Evolutionary conservation across 2,329 filamentous ascomycete genomes (phyloP), one percentile per base, ranked within the genome.

Genomic region (Nannizziopsis barbatae): DNA sequence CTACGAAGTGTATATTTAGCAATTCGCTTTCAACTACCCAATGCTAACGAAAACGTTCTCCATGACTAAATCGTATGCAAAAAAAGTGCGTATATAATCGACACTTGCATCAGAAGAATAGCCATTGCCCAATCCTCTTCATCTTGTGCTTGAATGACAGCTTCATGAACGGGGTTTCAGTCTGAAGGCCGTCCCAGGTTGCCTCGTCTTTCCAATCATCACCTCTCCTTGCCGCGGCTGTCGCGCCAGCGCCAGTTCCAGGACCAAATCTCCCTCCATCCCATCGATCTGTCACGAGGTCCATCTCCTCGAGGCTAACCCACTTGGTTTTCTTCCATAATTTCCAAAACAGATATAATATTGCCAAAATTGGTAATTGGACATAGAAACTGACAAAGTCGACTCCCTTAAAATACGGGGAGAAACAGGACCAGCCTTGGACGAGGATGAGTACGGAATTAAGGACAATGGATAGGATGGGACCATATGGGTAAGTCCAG

Each of bases 311-410:
- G 36, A 67, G 55, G 10, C 57, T 58, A 17, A 75, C 71, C 47
- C 73, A 66, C 50, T 59, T 67, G 7, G 73, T 75, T 35, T 62
- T 54, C 56, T 66, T 71, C 11, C 71, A 22, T 2, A 67, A 5
- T 58, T 80, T 80, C 78, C 78, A 82, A 0, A 58, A 68, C 6
- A 77, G 32, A 54, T 71, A 74, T 63, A 78, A 74, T 11, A 74
- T 59, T 12, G 75, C 53, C 71, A 83, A 79, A 50, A 83, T 56
- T 0, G 78, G 75, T 18, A 83, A 61, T 62, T 82, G 77, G 33
- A 83, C 71, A 56, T 83, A 82, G 53, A 71, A 78, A 51, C 75
- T 80, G 41, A 83, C 75, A 56, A 83, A 83, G 56, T 75, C 71
- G 10, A 81, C 76, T 1, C 64, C 67, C 42, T 71, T 68, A 56